Conservation (phyloP, 805 yeast genomes). For the Wickerhamomyces canadensis region DNA sequence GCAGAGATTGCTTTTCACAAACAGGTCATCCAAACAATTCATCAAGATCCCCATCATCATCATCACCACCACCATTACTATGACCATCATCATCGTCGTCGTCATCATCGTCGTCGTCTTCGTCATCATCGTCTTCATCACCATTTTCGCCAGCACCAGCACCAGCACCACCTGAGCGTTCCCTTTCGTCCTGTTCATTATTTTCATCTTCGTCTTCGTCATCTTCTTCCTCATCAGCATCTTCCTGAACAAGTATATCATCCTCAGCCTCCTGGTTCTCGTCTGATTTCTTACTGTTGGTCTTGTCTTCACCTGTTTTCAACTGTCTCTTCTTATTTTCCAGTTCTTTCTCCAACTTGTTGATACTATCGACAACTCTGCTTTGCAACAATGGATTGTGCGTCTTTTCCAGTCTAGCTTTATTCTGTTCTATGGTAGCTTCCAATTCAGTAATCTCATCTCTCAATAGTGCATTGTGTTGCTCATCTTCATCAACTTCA, state of each 20-base stretch:
- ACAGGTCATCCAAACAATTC: constrained; percentile 25
- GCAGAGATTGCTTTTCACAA: too few relatives aligned
- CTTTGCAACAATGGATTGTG: constrained; percentile 80
- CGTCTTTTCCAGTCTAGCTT: constrained; percentile 64
- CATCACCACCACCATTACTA: constrained; percentile 13
- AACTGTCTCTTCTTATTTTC: constrained; percentile 74
- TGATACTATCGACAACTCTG: constrained; percentile 77
- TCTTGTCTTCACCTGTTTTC: constrained; percentile 30
- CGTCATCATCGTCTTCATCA: constrained; percentile 27
- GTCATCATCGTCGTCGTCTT: constrained; percentile 30
- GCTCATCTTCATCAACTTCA: constrained; percentile 50
- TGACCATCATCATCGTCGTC: constrained; percentile 26
- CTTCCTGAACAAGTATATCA: constrained; percentile 18
- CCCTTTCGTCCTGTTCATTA: constrained; percentile 27
- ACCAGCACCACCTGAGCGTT: constrained; percentile 27
- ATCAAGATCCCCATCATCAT: constrained; percentile 26
- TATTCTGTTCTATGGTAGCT: constrained; percentile 68
- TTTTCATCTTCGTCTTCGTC: constrained; percentile 29
- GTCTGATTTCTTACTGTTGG: constrained; percentile 18
- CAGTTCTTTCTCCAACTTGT: constrained; percentile 71
- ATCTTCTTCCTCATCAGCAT: constrained; percentile 27
- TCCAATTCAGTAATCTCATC: constrained; percentile 87
- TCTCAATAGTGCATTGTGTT: constrained; percentile 66
- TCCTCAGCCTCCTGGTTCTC: constrained; percentile 20
- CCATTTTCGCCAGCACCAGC: constrained; percentile 25